Percentiles rank a stretch among this genome's conserved stretches.
phyloP scores from a whole-genome alignment of 73 alveolate species.

The Tetrahymena malaccensis region DNA sequence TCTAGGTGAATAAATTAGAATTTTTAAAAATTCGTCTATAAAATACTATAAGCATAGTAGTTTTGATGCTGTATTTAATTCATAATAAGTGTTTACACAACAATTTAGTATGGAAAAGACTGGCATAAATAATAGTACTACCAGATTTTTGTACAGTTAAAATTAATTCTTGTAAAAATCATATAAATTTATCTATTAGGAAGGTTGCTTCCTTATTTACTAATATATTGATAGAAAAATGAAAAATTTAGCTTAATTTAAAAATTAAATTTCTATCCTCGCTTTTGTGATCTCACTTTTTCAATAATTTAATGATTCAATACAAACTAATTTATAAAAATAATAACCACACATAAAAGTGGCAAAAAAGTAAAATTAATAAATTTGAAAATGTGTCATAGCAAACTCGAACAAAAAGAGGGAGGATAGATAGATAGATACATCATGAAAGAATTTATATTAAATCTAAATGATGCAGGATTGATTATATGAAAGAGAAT shows the following conservation, averaged over 20 bases:
- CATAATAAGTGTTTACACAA: background rate
- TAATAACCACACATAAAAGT: background rate
- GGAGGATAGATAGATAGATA: too few relatives aligned
- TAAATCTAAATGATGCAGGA: background rate
- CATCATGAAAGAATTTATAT: background rate
- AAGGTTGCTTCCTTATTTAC: background rate
- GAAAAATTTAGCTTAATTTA: background rate
- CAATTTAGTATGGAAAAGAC: background rate
- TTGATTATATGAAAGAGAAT: background rate
- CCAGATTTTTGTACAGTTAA: background rate
- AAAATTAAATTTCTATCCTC: too few relatives aligned
- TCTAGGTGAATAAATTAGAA: background rate
- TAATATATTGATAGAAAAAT: too few relatives aligned
- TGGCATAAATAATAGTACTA: background rate
- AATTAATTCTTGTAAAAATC: background rate
- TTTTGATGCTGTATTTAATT: background rate
- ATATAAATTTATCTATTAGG: background rate
- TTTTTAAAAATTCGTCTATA: background rate
- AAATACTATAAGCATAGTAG: background rate
- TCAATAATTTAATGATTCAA: too few relatives aligned
- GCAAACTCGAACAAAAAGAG: background rate
- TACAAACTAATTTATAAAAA: background rate
- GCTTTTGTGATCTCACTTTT: background rate
- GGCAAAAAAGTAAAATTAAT: background rate
- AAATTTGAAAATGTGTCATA: background rate